Evolutionary conservation across 805 yeast genomes (phyloP).

Genomic region (Wickerhamomyces sydowiorum): DNA sequence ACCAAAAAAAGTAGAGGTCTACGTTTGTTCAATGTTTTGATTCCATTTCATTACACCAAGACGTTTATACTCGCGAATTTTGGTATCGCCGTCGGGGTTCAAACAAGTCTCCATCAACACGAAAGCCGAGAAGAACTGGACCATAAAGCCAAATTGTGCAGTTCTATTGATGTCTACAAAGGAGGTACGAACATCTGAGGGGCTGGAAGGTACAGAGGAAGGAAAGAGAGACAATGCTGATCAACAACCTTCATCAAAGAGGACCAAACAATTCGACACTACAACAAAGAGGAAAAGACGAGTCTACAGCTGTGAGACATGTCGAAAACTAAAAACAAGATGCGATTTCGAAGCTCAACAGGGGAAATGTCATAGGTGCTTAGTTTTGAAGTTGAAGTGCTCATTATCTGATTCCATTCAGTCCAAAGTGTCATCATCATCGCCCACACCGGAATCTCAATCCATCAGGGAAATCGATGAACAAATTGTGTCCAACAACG

Average conservation of each 20-base stretch:
- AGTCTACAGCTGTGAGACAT: conserved; percentile 41
- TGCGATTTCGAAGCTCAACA: conserved; percentile 43
- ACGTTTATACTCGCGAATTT: too few relatives aligned
- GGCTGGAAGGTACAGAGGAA: too few relatives aligned
- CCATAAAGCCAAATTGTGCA: too few relatives aligned
- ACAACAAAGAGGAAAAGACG: conserved; percentile 31
- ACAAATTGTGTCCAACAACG: conserved; percentile 1
- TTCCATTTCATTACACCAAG: too few relatives aligned
- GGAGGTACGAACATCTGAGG: too few relatives aligned
- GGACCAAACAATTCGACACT: conserved; percentile 4
- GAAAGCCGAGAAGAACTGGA: too few relatives aligned
- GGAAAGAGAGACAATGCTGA: too few relatives aligned
- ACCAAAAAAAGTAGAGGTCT: too few relatives aligned
- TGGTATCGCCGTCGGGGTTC: too few relatives aligned
- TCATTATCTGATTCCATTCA: conserved; percentile 39
- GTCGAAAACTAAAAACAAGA: conserved; percentile 52
- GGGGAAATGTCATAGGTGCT: conserved; percentile 48
- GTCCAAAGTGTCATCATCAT: conserved; percentile 16
- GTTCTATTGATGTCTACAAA: too few relatives aligned
- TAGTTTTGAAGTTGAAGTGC: conserved; percentile 40
- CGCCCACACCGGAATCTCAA: conserved; percentile 16
- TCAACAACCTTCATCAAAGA: conserved; percentile 8
- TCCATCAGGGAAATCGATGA: conserved; percentile 8
- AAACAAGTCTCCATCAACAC: too few relatives aligned
- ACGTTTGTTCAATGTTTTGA: too few relatives aligned